Evolutionary conservation across 306 rosid species (phyloP).

Genomic region (Carpinus fangiana): DNA sequence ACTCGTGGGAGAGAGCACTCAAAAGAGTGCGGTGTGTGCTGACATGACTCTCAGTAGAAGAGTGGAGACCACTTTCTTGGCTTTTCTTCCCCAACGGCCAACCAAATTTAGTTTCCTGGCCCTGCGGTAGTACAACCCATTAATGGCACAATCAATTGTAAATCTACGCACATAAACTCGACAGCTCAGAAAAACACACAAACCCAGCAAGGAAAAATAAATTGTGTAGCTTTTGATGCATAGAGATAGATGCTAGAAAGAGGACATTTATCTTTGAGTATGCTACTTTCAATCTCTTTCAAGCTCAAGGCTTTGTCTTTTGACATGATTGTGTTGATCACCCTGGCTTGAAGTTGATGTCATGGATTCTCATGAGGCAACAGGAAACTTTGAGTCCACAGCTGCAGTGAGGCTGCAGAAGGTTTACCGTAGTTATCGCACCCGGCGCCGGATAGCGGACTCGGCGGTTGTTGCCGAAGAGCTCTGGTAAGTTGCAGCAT

Average conservation of each 20-base stretch:
- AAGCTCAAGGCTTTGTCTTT: neutral
- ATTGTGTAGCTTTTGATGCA: no score
- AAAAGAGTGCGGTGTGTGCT: neutral
- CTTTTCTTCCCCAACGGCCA: constrained; percentile 5
- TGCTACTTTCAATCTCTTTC: constrained; percentile 6
- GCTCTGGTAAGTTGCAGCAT: constrained; percentile 24
- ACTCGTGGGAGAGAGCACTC: constrained; percentile 6
- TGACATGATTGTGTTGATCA: neutral
- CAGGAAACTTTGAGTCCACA: neutral
- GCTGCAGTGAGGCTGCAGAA: constrained; percentile 54
- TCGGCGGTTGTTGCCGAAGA: constrained; percentile 45
- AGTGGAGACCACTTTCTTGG: constrained; percentile 36
- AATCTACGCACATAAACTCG: neutral
- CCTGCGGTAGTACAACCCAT: constrained; percentile 16
- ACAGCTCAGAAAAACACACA: neutral
- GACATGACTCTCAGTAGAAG: constrained; percentile 1
- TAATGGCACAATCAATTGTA: constrained; percentile 13
- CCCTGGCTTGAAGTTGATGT: neutral
- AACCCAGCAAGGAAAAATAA: neutral
- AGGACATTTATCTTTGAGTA: neutral
- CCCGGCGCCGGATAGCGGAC: constrained; percentile 44
- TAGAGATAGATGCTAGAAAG: neutral
- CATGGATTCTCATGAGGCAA: neutral
- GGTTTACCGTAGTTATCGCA: constrained; percentile 44
- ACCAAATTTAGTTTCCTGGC: constrained; percentile 12